A percentile compares a stretch with the other conserved stretches of the same genome.
Conservation (phyloP, 495 filamentous ascomycete genomes). For the Daldinia bambusicola region DNA sequence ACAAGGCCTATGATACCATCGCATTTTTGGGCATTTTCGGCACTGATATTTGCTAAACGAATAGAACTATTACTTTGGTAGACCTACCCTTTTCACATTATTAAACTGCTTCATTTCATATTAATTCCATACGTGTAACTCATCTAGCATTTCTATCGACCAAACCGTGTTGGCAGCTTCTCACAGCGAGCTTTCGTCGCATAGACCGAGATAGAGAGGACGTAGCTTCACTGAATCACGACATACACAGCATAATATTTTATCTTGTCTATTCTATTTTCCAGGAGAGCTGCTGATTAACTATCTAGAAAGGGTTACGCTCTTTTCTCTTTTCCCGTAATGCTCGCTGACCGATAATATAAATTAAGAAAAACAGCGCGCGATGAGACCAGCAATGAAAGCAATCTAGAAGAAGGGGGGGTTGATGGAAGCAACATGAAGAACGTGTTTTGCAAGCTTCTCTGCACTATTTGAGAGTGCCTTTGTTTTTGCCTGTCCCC, state of each 20-base stretch:
- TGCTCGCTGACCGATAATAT: not conserved
- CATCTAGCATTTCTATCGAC: not conserved
- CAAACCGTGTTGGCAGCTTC: not conserved
- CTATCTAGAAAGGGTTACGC: not conserved
- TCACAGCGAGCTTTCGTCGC: not conserved
- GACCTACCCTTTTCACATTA: not conserved
- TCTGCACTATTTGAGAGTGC: not conserved
- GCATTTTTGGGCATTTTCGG: not conserved
- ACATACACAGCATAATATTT: not conserved
- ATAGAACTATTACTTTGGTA: not conserved
- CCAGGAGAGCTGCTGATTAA: not conserved
- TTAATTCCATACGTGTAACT: not conserved
- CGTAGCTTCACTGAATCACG: not conserved
- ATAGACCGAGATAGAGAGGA: not conserved
- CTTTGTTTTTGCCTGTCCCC: not conserved
- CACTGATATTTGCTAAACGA: not conserved
- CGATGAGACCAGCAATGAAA: not conserved
- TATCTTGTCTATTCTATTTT: not conserved
- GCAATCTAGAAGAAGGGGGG: not conserved
- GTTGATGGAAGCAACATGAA: not conserved
- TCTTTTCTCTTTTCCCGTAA: not conserved
- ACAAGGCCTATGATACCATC: conserved; percentile 1
- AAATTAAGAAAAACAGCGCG: not conserved
- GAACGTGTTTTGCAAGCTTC: not conserved
- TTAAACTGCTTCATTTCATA: not conserved